Evolutionary conservation across 2,329 filamentous ascomycete genomes (phyloP), one percentile per base, ranked within the genome.

Genomic region (Aureobasidium sp.): DNA sequence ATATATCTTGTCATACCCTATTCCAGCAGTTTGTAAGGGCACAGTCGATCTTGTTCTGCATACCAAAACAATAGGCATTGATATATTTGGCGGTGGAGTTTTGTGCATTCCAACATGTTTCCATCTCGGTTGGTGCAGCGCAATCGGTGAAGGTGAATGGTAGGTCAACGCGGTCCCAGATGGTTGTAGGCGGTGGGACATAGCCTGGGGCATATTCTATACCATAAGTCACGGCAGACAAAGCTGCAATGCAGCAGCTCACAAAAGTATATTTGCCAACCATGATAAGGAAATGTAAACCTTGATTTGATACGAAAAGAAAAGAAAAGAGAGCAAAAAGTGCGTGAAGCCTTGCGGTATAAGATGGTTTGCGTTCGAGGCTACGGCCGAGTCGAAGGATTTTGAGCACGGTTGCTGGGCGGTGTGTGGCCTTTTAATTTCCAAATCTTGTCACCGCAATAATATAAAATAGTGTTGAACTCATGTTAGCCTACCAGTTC

Each of bases 1-100:
- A n/a, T n/a, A n/a, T n/a, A n/a, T n/a, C n/a, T n/a, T n/a, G n/a
- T n/a, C n/a, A 42, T 62, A 62, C 59, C 59, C 47, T 62, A 20
- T 62, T 62, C 59, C 59, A 62, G 47, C 59, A 62, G 27, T 53
- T 62, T 25, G 59, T 62, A 10, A 62, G 47, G 2, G 47, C 36
- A n/a, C 59, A 62, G 20, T 53, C 10, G 8, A 62, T 40, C n/a
- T 48, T 51, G 15, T 51, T 23, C 11, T 53, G 23, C 36, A 53
- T 3, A 27, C 33, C 45, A 2, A n/a, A 25, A 18, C 59, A 62
- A 1, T 9, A 6, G 7, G 13, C 4, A 25, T 62, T 27, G 20
- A n/a, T 4, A 25, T 40, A 45, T 42, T 48, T 25, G 13, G 4
- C 23, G 7, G 36, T 47, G 29, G n/a, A 36, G 36, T 62, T 62